A percentile compares a stretch with the other conserved stretches of the same genome.
These are phyloP conservation scores for Stenocarpella maydis DNA, from an alignment of 2,329 filamentous ascomycete species.

Conservation along the genomic window DNA sequence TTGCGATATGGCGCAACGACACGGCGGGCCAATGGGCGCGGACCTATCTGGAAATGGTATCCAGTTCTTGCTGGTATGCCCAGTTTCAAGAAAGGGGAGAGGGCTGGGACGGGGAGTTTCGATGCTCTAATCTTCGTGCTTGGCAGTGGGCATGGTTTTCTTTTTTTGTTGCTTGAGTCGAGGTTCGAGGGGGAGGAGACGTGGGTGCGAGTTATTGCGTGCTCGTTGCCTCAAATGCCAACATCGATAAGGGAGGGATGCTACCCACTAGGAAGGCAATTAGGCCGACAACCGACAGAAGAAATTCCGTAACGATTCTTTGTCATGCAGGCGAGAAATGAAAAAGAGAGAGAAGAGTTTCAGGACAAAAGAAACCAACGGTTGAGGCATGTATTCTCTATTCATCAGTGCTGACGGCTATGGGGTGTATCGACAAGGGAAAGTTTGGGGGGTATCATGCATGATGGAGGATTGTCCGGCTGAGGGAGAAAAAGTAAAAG, in stretches of 20 bases:
- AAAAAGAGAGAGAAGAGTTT: neutral
- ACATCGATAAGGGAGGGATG: conserved; percentile 32
- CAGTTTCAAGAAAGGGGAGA: conserved; percentile 12
- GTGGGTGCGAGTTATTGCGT: conserved; percentile 30
- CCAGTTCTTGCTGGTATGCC: conserved; percentile 16
- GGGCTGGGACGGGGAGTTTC: neutral
- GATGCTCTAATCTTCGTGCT: conserved; percentile 8
- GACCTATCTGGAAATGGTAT: conserved; percentile 22
- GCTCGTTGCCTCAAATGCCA: conserved; percentile 31
- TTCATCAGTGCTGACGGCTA: conserved; percentile 28
- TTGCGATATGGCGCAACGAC: conserved; percentile 34
- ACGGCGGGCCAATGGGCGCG: conserved; percentile 14
- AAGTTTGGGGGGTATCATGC: conserved; percentile 34
- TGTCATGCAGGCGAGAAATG: neutral
- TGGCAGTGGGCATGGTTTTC: neutral
- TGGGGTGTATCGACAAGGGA: conserved; percentile 25
- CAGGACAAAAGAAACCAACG: neutral
- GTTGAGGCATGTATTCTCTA: neutral
- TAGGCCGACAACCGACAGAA: neutral
- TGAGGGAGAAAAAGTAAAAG: neutral
- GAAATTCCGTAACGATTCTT: neutral
- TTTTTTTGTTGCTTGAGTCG: conserved; percentile 12
- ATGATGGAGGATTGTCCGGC: conserved; percentile 20
- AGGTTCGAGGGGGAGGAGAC: neutral
- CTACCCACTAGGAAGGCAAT: conserved; percentile 7